Conservation (phyloP, 1,139 yeast species). For the Saccharomycopsis hybrid region DNA sequence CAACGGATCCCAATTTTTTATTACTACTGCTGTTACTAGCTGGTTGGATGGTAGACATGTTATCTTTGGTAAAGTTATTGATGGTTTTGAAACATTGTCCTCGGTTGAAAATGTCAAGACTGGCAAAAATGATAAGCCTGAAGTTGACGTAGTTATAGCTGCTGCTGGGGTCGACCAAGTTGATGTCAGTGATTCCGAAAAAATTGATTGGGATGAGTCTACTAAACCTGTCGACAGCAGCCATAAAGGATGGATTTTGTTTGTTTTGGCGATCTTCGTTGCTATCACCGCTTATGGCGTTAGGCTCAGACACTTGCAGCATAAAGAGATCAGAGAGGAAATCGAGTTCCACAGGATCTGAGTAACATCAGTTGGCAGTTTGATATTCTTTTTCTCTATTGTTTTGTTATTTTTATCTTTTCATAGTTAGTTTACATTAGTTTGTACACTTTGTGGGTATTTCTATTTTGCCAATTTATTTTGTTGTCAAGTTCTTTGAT, state of each 20-base stretch:
- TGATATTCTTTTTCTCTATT: too few relatives aligned
- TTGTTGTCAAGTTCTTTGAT: too few relatives aligned
- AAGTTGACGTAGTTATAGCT: slow-evolving; percentile 42
- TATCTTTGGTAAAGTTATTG: slow-evolving; percentile 74
- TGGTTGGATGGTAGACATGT: slow-evolving; percentile 71
- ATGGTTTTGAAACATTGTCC: slow-evolving; percentile 53
- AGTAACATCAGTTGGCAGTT: background rate
- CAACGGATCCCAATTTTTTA: slow-evolving; percentile 75
- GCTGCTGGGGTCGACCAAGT: slow-evolving; percentile 3
- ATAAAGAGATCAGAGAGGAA: slow-evolving; percentile 16
- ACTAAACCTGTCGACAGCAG: slow-evolving; percentile 2
- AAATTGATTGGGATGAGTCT: slow-evolving; percentile 9
- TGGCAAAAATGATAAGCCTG: slow-evolving; percentile 40
- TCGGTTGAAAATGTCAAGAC: slow-evolving; percentile 30
- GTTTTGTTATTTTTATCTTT: background rate
- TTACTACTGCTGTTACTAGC: slow-evolving; percentile 55
- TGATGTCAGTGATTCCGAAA: slow-evolving; percentile 6
- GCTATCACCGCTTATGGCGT: slow-evolving; percentile 14
- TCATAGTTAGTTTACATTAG: background rate
- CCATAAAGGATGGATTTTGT: slow-evolving; percentile 16
- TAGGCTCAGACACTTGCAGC: slow-evolving; percentile 16
- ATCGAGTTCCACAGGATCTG: slow-evolving; percentile 18
- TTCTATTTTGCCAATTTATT: too few relatives aligned
- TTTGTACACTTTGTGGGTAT: background rate
- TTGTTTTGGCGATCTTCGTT: slow-evolving; percentile 15